Base-by-base conservation (phyloP, 148 eudicot genomes). In the Bassia scoparia region DNA sequence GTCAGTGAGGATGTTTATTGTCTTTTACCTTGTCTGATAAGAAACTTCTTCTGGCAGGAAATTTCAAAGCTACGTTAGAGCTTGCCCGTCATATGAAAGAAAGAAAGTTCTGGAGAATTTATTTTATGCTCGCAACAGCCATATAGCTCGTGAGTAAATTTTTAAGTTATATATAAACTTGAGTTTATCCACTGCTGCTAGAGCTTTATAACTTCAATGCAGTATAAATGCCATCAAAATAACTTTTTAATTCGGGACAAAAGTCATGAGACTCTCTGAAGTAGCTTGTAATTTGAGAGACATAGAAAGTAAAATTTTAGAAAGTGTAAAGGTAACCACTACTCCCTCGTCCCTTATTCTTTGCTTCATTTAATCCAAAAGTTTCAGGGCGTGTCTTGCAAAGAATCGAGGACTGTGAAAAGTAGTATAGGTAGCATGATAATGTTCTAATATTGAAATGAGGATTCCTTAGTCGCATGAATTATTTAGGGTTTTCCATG, bases 51-150 rank as follows among this genome's bases (percentile, higher is more conserved):
- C 78, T 85, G 69, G 83, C 96, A 88, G 98, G 98, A 91, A 86
- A 88, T 91, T 52, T 91, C 97, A 59, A 95, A 89, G 87, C 82
- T 95, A 54, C 89, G 97, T 70, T 94, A 94, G 90, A 94, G 76
- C 81, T 94, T 84, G 96, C 97, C 27, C 93, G 97, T 34, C 72
- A 81, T 67, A 95, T 95, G 97, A 95, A 87, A 80, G 97, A 94
- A 60, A 83, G 97, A 83, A 89, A 88, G 84, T 95, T 95, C 76
- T 91, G 97, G 98, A 89, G 96, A 81, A 88, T 95, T 70, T 95
- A 95, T 75, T 95, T 91, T 77, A 85, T 89, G 64, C 84, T 95
- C 69, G 98, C 53, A 87, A 91, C 76, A 95, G 85, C 83, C 97
- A 91, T 77, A 85, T 89, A 70, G 70, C 84, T 48, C 86, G 98